Evolutionary conservation across 495 filamentous ascomycete genomes (phyloP).

Genomic region (Daldinia bambusicola): DNA sequence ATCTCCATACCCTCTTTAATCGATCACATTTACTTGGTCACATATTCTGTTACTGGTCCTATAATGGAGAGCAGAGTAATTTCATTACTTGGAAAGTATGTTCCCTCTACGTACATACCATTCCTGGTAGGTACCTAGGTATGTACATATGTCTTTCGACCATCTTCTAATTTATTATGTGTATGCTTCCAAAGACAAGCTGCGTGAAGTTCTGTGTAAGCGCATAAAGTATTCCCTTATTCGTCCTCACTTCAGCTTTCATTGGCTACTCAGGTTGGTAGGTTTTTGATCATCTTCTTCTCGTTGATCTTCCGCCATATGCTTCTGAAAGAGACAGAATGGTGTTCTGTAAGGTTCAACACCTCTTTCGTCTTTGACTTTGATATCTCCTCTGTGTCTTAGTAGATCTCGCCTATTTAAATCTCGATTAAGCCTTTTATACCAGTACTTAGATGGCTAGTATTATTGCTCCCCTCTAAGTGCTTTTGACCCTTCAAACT

Average conservation of each 20-base stretch:
- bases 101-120: background rate
- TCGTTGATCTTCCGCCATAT: conserved; percentile 9
- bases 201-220: conserved; percentile 24
- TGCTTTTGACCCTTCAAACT: conserved; percentile 7
- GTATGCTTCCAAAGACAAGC: conserved; percentile 10
- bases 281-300: conserved; percentile 19
- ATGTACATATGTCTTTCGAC: conserved; percentile 14
- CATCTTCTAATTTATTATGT: conserved; percentile 19
- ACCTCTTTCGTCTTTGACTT: conserved; percentile 33
- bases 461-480: conserved; percentile 23
- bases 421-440: conserved; percentile 17
- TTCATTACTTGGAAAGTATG: background rate
- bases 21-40: background rate
- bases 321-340: conserved; percentile 40
- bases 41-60: background rate
- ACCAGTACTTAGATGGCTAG: conserved; percentile 20
- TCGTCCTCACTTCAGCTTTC: background rate
- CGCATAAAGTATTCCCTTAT: conserved; percentile 5
- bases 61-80: background rate
- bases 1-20: background rate
- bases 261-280: background rate
- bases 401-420: conserved; percentile 22
- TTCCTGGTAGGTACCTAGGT: background rate
- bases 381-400: conserved; percentile 34
- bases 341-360: conserved; percentile 21